Percentiles rank a stretch among this genome's conserved stretches.
These are phyloP conservation scores for Pulveroboletus sp. DNA, from an alignment of 768 basidiomycete species.

Conservation along the genomic window DNA sequence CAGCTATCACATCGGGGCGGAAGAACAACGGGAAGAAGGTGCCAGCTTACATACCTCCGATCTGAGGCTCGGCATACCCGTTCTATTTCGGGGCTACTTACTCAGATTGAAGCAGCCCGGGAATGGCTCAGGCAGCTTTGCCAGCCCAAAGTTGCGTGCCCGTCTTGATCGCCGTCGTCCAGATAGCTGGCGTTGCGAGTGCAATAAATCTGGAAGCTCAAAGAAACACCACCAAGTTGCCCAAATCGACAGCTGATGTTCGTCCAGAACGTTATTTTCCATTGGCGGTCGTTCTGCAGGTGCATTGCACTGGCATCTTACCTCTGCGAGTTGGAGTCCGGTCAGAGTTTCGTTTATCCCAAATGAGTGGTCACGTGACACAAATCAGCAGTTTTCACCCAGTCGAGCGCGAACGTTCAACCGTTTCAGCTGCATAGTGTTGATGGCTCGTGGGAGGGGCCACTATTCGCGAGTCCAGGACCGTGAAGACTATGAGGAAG, in stretches of 20 bases:
- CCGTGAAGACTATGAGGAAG: constrained; percentile 52
- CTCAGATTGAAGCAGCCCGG: not conserved
- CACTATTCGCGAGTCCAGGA: constrained; percentile 23
- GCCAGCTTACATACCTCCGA: constrained; percentile 11
- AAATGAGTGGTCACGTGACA: constrained; percentile 14
- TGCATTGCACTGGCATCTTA: not conserved
- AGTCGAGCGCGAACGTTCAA: not conserved
- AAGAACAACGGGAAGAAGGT: constrained; percentile 5
- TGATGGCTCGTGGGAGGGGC: constrained; percentile 21
- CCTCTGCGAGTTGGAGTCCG: no score
- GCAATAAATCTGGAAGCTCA: constrained; percentile 5
- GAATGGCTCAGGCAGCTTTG: constrained; percentile 2
- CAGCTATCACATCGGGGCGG: constrained; percentile 21
- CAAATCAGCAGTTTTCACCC: not conserved
- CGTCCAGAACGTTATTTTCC: not conserved
- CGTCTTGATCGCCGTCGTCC: constrained; percentile 24
- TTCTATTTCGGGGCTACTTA: constrained; percentile 10
- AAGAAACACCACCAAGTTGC: not conserved
- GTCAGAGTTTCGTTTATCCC: no score
- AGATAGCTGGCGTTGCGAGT: constrained; percentile 4
- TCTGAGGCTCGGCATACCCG: constrained; percentile 1
- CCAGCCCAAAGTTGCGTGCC: constrained; percentile 18
- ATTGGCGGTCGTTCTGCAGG: not conserved
- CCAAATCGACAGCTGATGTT: not conserved
- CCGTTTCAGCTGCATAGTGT: not conserved